Conservation (phyloP, 1,284 basidiomycete genomes). For the Papiliotrema terrestris region DNA sequence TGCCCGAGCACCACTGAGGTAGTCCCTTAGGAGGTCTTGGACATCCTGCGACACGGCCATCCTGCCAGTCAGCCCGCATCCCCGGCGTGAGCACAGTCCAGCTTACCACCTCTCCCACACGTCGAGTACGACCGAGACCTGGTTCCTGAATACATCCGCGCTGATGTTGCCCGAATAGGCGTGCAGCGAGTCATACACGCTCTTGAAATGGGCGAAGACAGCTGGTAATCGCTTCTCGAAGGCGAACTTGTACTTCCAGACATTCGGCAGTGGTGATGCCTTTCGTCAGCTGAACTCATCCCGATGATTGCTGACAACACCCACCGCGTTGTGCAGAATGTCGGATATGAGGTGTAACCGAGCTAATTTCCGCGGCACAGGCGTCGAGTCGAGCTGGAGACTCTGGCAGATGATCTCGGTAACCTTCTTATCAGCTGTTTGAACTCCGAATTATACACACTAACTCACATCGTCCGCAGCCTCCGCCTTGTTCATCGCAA, state of each 20-base stretch:
- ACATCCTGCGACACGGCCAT: conserved; percentile 85
- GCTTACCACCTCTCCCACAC: conserved; percentile 86
- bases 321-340: conserved; percentile 88
- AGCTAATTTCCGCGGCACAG: conserved; percentile 92
- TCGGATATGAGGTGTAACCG: conserved; percentile 94
- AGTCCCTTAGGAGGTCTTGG: conserved; percentile 63
- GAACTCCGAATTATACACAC: not conserved
- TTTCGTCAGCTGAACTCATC: not conserved
- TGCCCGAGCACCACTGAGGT: conserved; percentile 62
- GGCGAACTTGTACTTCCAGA: conserved; percentile 88
- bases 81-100: not conserved
- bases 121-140: conserved; percentile 77
- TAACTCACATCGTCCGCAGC: conserved; percentile 77
- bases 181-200: conserved; percentile 78
- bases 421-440: conserved; percentile 55
- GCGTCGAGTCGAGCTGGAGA: conserved; percentile 76
- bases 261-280: conserved; percentile 50
- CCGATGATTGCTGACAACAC: conserved; percentile 1
- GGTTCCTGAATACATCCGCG: conserved; percentile 87
- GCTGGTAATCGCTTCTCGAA: conserved; percentile 81
- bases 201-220: conserved; percentile 90
- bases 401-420: conserved; percentile 81
- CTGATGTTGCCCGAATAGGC: conserved; percentile 75
- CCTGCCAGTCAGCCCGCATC: conserved; percentile 41
- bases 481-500: conserved; percentile 91